phyloP scores from a whole-genome alignment of 2,329 filamentous ascomycete genomes.

The Aspergillus carbonarius region DNA sequence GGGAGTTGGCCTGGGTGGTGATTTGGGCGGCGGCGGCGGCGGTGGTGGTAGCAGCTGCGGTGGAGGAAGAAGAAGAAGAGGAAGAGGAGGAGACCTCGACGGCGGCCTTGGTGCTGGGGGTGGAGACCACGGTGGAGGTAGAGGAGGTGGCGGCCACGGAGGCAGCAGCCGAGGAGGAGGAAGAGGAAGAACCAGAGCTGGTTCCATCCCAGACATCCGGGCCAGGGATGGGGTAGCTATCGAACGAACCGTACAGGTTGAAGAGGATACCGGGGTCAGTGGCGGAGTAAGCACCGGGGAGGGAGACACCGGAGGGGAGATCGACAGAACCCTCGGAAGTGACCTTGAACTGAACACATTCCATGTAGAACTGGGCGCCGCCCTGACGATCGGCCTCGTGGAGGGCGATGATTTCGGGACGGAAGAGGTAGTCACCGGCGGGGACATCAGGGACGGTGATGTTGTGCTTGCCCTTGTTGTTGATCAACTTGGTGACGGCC shows the following conservation, averaged over 20 bases:
- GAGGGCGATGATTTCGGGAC: slow-evolving; percentile 25
- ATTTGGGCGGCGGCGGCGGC: background rate
- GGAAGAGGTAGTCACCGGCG: slow-evolving; percentile 24
- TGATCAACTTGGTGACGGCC: slow-evolving; percentile 21
- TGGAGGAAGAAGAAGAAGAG: background rate
- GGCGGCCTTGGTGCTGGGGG: background rate
- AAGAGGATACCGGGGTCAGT: slow-evolving; percentile 19
- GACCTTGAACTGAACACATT: slow-evolving; percentile 25
- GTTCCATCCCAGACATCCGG: slow-evolving; percentile 23
- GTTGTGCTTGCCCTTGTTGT: slow-evolving; percentile 23
- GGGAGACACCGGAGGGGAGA: slow-evolving; percentile 20
- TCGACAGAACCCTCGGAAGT: slow-evolving; percentile 19
- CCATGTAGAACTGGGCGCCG: slow-evolving; percentile 26
- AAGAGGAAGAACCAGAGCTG: slow-evolving; percentile 14
- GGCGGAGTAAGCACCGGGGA: slow-evolving; percentile 21
- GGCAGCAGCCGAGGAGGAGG: slow-evolving; percentile 4
- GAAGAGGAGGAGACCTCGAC: background rate
- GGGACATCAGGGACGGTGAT: slow-evolving; percentile 22
- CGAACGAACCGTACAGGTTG: slow-evolving; percentile 20
- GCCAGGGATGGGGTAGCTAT: slow-evolving; percentile 23
- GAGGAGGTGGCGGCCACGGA: slow-evolving; percentile 10
- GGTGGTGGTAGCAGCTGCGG: background rate
- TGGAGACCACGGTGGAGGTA: background rate
- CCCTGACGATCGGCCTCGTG: slow-evolving; percentile 19
- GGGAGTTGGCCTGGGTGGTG: background rate